Percentiles rank a stretch among this genome's conserved stretches.
phyloP scores from a whole-genome alignment of 768 basidiomycete species.

The Boletellus ananiceps region DNA sequence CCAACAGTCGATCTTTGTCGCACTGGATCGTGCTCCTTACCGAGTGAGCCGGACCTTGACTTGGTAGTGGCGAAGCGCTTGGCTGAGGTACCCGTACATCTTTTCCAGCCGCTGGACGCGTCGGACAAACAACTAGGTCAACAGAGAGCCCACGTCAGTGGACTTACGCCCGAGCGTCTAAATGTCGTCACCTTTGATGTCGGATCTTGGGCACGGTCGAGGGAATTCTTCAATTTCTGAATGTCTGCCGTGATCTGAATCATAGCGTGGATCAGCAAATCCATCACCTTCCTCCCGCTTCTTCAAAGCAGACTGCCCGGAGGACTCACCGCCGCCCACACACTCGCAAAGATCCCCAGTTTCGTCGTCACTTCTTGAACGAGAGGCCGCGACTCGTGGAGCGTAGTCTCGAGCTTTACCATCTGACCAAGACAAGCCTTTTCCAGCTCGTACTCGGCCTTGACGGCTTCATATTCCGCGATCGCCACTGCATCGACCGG shows the following conservation, averaged over 20 bases:
- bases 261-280: background rate
- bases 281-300: background rate
- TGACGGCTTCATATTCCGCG: conserved; percentile 3
- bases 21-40: background rate
- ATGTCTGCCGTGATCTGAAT: conserved; percentile 19
- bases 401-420: conserved; percentile 9
- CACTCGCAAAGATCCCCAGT: conserved; percentile 16
- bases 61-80: conserved; percentile 21
- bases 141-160: background rate
- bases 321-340: conserved; percentile 19
- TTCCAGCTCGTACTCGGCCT: conserved; percentile 13
- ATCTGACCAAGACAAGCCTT: conserved; percentile 13
- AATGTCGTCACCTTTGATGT: conserved; percentile 9
- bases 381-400: conserved; percentile 11
- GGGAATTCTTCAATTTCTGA: conserved; percentile 7
- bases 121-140: conserved; percentile 10
- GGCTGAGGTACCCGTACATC: conserved; percentile 20
- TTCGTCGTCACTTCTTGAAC: conserved; percentile 17
- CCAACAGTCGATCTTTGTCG: background rate
- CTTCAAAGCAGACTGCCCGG: background rate
- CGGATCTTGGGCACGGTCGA: conserved; percentile 8
- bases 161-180: background rate
- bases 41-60: conserved; percentile 14
- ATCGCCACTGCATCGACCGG: conserved; percentile 7
- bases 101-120: conserved; percentile 14